Conservation (phyloP, 2,329 filamentous ascomycete species). For the Fusarium subtropicale region DNA sequence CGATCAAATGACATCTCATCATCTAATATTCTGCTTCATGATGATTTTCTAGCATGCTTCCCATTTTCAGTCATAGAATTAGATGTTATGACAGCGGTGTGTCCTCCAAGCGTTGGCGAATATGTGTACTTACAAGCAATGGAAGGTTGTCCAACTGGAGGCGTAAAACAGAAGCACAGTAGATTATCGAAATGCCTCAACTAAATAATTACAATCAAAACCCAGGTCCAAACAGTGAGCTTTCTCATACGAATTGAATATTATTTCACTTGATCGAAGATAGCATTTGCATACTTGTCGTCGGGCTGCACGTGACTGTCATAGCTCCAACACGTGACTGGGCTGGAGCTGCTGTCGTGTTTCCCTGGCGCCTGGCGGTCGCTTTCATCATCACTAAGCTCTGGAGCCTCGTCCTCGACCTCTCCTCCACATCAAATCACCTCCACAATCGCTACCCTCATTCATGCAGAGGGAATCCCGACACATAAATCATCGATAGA, state of each 20-base stretch:
- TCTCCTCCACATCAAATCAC: slow-evolving; percentile 42
- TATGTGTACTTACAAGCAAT: not conserved
- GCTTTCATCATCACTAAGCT: slow-evolving; percentile 52
- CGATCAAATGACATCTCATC: not conserved
- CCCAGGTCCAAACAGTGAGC: not conserved
- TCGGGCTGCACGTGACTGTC: slow-evolving; percentile 29
- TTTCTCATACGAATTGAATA: not conserved
- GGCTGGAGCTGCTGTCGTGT: slow-evolving; percentile 56
- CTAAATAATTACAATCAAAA: not conserved
- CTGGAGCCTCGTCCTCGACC: slow-evolving; percentile 42
- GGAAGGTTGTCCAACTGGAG: not conserved
- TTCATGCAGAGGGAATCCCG: slow-evolving; percentile 18
- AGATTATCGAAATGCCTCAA: not conserved
- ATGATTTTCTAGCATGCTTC: not conserved
- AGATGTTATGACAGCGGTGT: too few relatives aligned
- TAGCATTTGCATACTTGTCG: not conserved
- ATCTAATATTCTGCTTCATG: not conserved
- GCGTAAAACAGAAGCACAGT: not conserved
- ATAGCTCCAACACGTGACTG: slow-evolving; percentile 48
- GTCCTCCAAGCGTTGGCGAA: not conserved
- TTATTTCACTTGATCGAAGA: not conserved
- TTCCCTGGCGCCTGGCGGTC: slow-evolving; percentile 58
- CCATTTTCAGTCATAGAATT: too few relatives aligned
- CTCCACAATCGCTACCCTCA: slow-evolving; percentile 32
- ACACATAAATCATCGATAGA: slow-evolving; percentile 12